These are phyloP conservation scores for Metahyphopichia silvanorum DNA, from an alignment of 805 yeast species.

Conservation along the genomic window DNA sequence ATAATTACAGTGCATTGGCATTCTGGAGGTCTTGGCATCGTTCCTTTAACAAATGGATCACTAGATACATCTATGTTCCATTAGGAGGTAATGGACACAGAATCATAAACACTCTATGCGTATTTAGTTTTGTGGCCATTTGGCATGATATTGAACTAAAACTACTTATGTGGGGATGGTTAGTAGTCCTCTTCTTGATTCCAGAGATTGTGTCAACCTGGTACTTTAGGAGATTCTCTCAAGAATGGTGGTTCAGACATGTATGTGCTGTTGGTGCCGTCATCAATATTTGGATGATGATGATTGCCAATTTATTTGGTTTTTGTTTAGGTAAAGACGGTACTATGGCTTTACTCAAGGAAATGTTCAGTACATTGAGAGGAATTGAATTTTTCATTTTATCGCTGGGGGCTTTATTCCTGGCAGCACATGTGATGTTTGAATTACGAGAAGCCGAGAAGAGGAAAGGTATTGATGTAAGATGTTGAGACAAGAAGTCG, in stretches of 20 bases:
- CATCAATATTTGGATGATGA: conserved; percentile 93
- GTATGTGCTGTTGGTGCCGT: conserved; percentile 87
- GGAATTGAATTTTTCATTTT: conserved; percentile 64
- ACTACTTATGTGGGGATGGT: conserved; percentile 93
- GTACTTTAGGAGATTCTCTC: conserved; percentile 36
- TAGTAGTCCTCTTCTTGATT: conserved; percentile 76
- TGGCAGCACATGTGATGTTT: conserved; percentile 91
- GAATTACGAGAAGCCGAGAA: conserved; percentile 85
- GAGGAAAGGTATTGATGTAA: conserved; percentile 76
- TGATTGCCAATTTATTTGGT: conserved; percentile 92
- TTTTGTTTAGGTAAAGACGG: conserved; percentile 94
- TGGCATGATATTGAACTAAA: conserved; percentile 97
- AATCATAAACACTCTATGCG: conserved; percentile 73
- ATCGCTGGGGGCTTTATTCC: conserved; percentile 66
- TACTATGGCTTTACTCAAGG: conserved; percentile 56
- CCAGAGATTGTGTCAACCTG: conserved; percentile 77
- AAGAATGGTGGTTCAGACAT: conserved; percentile 71
- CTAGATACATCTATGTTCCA: conserved; percentile 86
- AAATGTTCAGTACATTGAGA: conserved; percentile 65
- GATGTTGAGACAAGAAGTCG: conserved; percentile 47
- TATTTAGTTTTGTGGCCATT: conserved; percentile 91
- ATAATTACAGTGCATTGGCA: conserved; percentile 88
- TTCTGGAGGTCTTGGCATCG: conserved; percentile 99
- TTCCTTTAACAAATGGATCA: conserved; percentile 85
- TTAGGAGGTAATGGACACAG: conserved; percentile 81